Evolutionary conservation across 805 yeast genomes (phyloP).

Genomic region (Tetrapisispora nanseiensis): DNA sequence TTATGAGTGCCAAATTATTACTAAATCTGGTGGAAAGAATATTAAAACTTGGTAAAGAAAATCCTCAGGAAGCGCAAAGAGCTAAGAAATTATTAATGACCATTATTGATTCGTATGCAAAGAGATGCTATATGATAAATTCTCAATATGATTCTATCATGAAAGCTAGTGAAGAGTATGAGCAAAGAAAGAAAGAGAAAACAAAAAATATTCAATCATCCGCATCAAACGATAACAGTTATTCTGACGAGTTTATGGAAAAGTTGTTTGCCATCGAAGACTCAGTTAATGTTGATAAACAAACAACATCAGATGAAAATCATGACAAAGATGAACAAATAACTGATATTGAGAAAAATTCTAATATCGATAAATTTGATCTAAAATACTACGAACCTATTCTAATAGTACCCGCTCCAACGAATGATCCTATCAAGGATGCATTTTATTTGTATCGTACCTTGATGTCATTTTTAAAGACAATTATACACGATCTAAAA

Average conservation of each 20-base stretch:
- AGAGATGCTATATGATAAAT: constrained; percentile 68
- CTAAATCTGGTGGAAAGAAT: constrained; percentile 84
- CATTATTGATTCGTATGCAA: constrained; percentile 80
- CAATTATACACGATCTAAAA: constrained; percentile 81
- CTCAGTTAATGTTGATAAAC: neutral
- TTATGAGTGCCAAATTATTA: constrained; percentile 88
- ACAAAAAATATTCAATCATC: constrained; percentile 34
- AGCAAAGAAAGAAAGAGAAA: constrained; percentile 34
- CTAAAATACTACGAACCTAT: constrained; percentile 49
- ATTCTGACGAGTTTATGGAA: constrained; percentile 32
- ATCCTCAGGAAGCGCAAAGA: constrained; percentile 62
- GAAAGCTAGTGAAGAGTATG: constrained; percentile 47
- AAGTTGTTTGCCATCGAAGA: constrained; percentile 1
- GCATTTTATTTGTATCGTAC: constrained; percentile 83
- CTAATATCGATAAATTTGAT: constrained; percentile 34
- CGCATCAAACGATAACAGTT: constrained; percentile 27
- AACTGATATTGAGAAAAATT: constrained; percentile 10
- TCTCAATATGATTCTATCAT: constrained; percentile 58
- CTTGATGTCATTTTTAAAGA: constrained; percentile 78
- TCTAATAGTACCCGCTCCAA: constrained; percentile 39
- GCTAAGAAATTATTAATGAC: constrained; percentile 64
- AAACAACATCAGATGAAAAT: constrained; percentile 6
- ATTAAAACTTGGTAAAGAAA: constrained; percentile 50
- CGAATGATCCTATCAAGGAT: constrained; percentile 65
- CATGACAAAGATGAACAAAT: constrained; percentile 20